Conservation (phyloP, 148 eudicot genomes). For the Limonium bicolor region DNA sequence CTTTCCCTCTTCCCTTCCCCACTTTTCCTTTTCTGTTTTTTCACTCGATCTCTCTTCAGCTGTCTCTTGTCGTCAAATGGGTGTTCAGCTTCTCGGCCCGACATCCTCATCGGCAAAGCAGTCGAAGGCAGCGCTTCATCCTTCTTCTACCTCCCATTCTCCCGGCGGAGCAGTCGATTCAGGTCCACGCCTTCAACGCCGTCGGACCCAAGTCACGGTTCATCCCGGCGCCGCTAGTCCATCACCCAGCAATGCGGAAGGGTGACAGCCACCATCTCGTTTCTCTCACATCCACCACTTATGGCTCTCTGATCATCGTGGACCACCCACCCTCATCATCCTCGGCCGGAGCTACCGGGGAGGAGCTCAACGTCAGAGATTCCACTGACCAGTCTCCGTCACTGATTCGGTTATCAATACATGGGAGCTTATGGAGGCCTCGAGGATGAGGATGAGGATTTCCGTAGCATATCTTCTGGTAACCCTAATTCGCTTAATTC, state of each 20-base stretch:
- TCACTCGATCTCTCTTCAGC: no score
- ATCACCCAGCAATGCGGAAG: conserved; percentile 57
- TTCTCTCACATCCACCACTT: conserved; percentile 71
- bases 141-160: conserved; percentile 16
- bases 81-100: conserved; percentile 54
- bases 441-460: conserved; percentile 36
- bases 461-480: conserved; percentile 1
- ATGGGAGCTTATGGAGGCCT: conserved; percentile 96
- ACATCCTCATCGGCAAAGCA: conserved; percentile 16
- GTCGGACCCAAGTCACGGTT: conserved; percentile 35
- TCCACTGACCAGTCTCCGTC: conserved; percentile 6
- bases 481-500: conserved; percentile 10
- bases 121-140: conserved; percentile 8
- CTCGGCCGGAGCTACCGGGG: not conserved
- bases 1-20: no score
- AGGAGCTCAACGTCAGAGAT: conserved; percentile 7
- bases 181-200: conserved; percentile 6
- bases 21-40: no score
- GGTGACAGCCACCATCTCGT: conserved; percentile 81
- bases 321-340: conserved; percentile 19
- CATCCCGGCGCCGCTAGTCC: conserved; percentile 44
- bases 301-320: conserved; percentile 42
- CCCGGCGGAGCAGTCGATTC: not conserved
- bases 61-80: no score
- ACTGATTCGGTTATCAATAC: conserved; percentile 72